A percentile compares a stretch with the other conserved stretches of the same genome.
Evolutionary conservation across 306 rosid species (phyloP).

Genomic region (Senna siamea): DNA sequence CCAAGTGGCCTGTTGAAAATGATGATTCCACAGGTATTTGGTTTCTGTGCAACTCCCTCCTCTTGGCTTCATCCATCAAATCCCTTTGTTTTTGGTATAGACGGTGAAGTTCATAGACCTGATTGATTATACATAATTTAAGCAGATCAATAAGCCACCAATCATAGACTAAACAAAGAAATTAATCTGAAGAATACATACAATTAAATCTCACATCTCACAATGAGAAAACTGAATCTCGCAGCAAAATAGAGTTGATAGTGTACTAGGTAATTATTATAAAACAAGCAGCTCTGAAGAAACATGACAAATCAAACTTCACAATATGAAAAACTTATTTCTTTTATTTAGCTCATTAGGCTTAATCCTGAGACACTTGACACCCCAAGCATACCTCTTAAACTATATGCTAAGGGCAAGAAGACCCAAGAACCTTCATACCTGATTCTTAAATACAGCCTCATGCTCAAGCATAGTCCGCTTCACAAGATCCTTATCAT

Average conservation of each 20-base stretch:
- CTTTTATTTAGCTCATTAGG: neutral
- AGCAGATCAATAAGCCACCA: conserved; percentile 36
- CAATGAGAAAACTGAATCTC: conserved; percentile 5
- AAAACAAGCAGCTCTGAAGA: conserved; percentile 29
- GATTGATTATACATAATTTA: conserved; percentile 40
- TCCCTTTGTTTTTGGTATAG: conserved; percentile 84
- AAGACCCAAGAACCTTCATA: conserved; percentile 34
- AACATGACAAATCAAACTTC: conserved; percentile 2
- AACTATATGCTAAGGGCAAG: conserved; percentile 19
- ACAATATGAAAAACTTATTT: neutral
- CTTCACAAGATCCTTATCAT: conserved; percentile 81
- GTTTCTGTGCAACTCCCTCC: conserved; percentile 63
- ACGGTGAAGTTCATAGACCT: conserved; percentile 92
- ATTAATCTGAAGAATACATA: conserved; percentile 13
- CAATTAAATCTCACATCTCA: conserved; percentile 30
- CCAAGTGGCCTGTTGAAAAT: conserved; percentile 60
- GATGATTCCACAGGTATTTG: conserved; percentile 64
- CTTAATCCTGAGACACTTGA: conserved; percentile 9
- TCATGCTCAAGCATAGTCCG: conserved; percentile 90
- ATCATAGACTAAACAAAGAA: conserved; percentile 28
- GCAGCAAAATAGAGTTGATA: conserved; percentile 28
- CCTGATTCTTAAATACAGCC: conserved; percentile 83
- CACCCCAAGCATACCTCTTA: neutral
- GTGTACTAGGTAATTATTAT: conserved; percentile 11
- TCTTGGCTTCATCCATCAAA: conserved; percentile 77